A percentile compares a stretch with the other conserved stretches of the same genome.
Evolutionary conservation across 345 rosid species (phyloP).

Genomic region (Pugionium dolabratum): DNA sequence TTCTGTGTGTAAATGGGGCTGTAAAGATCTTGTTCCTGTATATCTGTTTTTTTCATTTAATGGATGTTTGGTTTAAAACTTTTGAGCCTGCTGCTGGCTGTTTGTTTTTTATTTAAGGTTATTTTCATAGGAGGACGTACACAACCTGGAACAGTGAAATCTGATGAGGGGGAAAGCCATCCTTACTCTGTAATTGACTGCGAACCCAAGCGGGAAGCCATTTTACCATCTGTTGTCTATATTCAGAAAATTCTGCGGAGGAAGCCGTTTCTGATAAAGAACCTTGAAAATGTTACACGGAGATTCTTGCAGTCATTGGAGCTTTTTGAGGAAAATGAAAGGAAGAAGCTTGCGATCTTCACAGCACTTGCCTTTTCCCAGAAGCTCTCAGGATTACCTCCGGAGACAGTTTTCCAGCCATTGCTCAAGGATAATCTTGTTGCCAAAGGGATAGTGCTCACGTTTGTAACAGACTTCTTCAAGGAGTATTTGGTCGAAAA

Average conservation of each 20-base stretch:
- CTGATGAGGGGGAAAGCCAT: conserved; percentile 99
- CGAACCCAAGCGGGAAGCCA: conserved; percentile 78
- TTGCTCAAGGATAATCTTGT: conserved; percentile 98
- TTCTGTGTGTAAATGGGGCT: not conserved
- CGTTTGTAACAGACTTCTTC: conserved; percentile 93
- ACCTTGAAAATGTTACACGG: conserved; percentile 92
- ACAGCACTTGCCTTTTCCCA: conserved; percentile 97
- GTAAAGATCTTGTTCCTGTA: not conserved
- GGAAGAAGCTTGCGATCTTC: conserved; percentile 98
- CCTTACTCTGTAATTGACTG: conserved; percentile 83
- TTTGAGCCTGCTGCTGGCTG: not conserved
- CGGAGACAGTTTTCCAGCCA: conserved; percentile 97
- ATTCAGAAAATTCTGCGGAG: conserved; percentile 87
- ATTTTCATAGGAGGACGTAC: conserved; percentile 98
- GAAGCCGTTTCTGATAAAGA: conserved; percentile 93
- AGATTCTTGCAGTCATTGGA: conserved; percentile 95
- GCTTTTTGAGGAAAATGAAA: conserved; percentile 94
- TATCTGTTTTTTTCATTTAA: not conserved
- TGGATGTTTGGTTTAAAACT: not conserved
- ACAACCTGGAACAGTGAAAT: conserved; percentile 91
- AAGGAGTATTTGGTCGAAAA: conserved; percentile 95
- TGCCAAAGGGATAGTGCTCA: conserved; percentile 96
- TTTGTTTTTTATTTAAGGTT: conserved; percentile 65
- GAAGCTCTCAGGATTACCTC: conserved; percentile 96
- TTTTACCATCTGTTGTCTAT: conserved; percentile 85